Evolutionary conservation across 805 yeast genomes (phyloP), one percentile per base, ranked within the genome.

Genomic region (Cyberlindnera petersonii): DNA sequence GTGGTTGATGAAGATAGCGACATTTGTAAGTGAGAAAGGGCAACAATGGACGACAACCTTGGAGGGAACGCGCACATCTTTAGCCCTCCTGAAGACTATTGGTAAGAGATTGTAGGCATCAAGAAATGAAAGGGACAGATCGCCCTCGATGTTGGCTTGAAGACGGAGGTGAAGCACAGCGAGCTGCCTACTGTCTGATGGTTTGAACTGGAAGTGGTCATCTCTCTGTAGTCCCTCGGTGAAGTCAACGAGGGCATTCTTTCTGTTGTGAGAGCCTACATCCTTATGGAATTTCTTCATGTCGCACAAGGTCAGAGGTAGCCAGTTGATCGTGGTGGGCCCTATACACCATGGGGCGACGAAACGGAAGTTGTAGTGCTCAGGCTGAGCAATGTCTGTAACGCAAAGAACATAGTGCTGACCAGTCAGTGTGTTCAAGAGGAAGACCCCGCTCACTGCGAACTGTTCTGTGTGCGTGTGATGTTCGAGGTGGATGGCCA

Each of bases 1-100:
- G 31, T 52, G 57, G 18, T 47, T 48, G 14, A 50, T 41, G 37
- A 56, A 56, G 10, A 56, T 39, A 1, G 59, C 56, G 15, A 49
- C 51, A 39, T 56, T 56, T 5, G 60, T 56, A n/a, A 55, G 27
- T 37, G 59, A 52, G 39, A 56, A 56, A 1, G 60, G 60, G 23
- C 59, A 56, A 23, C 59, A 50, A 16, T 49, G 45, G 6, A 56
- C 40, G 2, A 17, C 19, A 4, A 52, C 31, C 31, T 40, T 50
- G 3, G 49, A 29, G 3, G 60, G 59, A 7, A 52, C 40, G 5
- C 21, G 15, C 9, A 44, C 39, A 1, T 24, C 18, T 2, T 26
- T 26, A 3, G 49, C 13, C 10, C 29, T 18, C 26, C 24, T 27
- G 30, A 54, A 53, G 4, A 14, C 10, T 11, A 55, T 30, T 1